Percentiles rank a stretch among this genome's conserved stretches.
Conservation (phyloP, 331 rosid genomes). For the Quercus lobata region DNA sequence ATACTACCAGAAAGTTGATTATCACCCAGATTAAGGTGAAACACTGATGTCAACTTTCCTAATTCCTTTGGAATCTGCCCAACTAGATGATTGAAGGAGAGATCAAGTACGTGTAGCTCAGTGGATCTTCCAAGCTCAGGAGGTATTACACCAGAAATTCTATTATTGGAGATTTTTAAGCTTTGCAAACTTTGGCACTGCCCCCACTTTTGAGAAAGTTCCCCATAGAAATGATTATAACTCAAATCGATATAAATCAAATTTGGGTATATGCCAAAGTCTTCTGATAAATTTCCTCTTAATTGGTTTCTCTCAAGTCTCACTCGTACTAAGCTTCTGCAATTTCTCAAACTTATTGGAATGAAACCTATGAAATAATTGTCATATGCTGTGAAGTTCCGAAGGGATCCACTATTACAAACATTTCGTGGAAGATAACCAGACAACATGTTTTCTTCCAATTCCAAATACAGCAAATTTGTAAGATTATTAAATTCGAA, state of each 20-base stretch:
- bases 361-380: constrained; percentile 2
- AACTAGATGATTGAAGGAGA: too few relatives aligned
- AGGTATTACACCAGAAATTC: too few relatives aligned
- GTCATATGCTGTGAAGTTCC: not conserved
- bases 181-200: too few relatives aligned
- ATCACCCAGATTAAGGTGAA: too few relatives aligned
- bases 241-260: not conserved
- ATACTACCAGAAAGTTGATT: not conserved
- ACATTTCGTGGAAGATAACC: constrained; percentile 5
- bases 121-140: too few relatives aligned
- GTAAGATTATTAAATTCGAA: not conserved
- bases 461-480: not conserved
- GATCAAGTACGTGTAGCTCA: too few relatives aligned
- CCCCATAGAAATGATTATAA: not conserved
- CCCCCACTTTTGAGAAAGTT: not conserved
- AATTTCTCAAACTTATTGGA: not conserved
- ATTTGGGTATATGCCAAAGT: not conserved
- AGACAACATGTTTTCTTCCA: not conserved
- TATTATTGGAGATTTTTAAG: too few relatives aligned
- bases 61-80: too few relatives aligned
- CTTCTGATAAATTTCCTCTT: not conserved
- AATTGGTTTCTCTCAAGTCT: not conserved
- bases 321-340: not conserved
- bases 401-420: not conserved
- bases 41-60: too few relatives aligned